These are phyloP conservation scores for Capsicum rhomboideum DNA, from an alignment of 257 asterid genomes.

Conservation along the genomic window DNA sequence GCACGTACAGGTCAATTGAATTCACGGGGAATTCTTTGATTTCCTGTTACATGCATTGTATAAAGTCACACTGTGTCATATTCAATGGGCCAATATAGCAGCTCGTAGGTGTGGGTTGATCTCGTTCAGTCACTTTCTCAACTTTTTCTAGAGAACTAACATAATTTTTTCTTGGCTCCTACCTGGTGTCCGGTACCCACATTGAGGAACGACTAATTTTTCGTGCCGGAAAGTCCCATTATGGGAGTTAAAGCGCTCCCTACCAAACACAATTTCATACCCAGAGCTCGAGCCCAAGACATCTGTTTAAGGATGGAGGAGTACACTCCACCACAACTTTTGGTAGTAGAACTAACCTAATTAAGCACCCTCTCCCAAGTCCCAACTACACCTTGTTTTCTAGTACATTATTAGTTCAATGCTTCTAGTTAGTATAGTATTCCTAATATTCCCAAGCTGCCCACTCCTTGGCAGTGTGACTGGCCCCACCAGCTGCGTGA, in stretches of 20 bases:
- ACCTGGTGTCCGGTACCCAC: no score
- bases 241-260: no score
- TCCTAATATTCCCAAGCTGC: conserved; percentile 5
- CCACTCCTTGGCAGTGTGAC: neutral
- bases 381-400: neutral
- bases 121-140: neutral
- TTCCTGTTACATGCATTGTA: neutral
- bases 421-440: neutral
- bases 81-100: neutral
- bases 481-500: neutral
- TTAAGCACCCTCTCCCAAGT: neutral
- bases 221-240: no score
- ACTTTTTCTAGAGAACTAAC: no score
- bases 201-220: no score
- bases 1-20: neutral
- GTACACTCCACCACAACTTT: no score
- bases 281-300: no score
- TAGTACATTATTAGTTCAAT: neutral
- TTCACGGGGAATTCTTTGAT: neutral
- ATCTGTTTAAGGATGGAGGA: no score
- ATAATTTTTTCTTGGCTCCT: no score
- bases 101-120: neutral
- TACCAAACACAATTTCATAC: no score
- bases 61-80: neutral
- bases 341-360: no score